Evolutionary conservation across 306 rosid genomes (phyloP).

Genomic region (Oxytropis ochrocephala): DNA sequence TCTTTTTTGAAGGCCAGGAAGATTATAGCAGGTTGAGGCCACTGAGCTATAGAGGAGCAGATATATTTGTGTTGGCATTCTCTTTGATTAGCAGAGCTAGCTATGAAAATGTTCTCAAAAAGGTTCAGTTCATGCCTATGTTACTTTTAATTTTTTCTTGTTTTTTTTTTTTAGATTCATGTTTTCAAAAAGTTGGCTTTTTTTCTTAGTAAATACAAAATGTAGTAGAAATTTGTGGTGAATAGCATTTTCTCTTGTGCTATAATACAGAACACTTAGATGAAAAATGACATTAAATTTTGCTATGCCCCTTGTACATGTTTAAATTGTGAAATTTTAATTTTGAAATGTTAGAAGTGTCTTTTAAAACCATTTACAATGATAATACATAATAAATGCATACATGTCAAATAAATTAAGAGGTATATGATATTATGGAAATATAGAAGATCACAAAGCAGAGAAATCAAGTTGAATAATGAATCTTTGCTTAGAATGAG

Average conservation of each 20-base stretch:
- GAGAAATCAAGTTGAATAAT: slow-evolving; percentile 9
- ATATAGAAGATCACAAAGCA: not conserved
- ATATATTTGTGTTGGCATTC: slow-evolving; percentile 83
- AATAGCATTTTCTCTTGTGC: not conserved
- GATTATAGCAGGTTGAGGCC: slow-evolving; percentile 98
- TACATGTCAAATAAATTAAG: not conserved
- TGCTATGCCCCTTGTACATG: not conserved
- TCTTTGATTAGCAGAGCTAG: slow-evolving; percentile 91
- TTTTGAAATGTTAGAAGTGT: not conserved
- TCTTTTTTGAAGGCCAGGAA: slow-evolving; percentile 71
- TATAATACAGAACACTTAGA: not conserved
- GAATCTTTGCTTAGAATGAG: not conserved
- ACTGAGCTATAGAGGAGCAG: slow-evolving; percentile 95
- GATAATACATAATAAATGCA: not conserved
- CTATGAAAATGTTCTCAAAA: slow-evolving; percentile 95
- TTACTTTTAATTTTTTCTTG: not conserved
- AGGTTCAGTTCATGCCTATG: slow-evolving; percentile 28
- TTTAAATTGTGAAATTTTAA: not conserved
- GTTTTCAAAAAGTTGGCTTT: slow-evolving; percentile 7
- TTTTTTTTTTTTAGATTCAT: slow-evolving; percentile 16
- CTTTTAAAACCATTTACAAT: not conserved
- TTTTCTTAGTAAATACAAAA: not conserved
- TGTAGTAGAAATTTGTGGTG: not conserved
- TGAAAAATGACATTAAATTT: not conserved
- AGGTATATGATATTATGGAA: not conserved